Evolutionary conservation across 2,329 filamentous ascomycete genomes (phyloP), one percentile per base, ranked within the genome.

Genomic region (Neonectria sp.): DNA sequence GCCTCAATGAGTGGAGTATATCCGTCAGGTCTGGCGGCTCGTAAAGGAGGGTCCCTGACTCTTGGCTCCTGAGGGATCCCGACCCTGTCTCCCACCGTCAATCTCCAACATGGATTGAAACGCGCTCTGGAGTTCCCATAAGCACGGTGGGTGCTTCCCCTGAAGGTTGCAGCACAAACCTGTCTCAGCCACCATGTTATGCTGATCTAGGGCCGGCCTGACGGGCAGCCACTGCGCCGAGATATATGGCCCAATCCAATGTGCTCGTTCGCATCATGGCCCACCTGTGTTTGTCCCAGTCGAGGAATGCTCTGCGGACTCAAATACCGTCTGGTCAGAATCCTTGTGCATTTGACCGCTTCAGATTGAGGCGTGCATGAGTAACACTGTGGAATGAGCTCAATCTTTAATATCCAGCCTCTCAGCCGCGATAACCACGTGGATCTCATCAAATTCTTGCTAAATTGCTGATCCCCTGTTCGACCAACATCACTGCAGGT

Each of bases 41-140:
- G 56, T 49, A 37, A 37, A 49, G 45, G 31, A 48, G 15, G 31
- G 35, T 27, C 58, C 58, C 49, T 60, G 58, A 55, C 37, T 40
- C 37, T 40, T 17, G 6, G 6, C 37, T 40, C 37, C 37, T 40
- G 37, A 40, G 37, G 49, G n/a, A 53, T 15, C 29, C 29, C n/a
- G 11, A 21, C 51, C 31, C 17, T 24, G 51, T 35, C 29, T 33
- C 27, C 21, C 31, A 45, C 51, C 29, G 35, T 60, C 56, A 65
- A 60, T 56, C 63, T 52, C 63, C 56, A 65, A 65, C 52, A 33
- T 45, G 43, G 51, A 25, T 27, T 45, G 56, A 65, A 65, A 60
- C 62, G 25, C 33, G 43, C 45, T 25, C n/a, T 40, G 43, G 55
- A 29, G 24, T 48, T 43, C 31, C 25, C 11, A n/a, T 27, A 25